phyloP scores from a whole-genome alignment of 2,329 filamentous ascomycete genomes.

The Microdochium nivale region DNA sequence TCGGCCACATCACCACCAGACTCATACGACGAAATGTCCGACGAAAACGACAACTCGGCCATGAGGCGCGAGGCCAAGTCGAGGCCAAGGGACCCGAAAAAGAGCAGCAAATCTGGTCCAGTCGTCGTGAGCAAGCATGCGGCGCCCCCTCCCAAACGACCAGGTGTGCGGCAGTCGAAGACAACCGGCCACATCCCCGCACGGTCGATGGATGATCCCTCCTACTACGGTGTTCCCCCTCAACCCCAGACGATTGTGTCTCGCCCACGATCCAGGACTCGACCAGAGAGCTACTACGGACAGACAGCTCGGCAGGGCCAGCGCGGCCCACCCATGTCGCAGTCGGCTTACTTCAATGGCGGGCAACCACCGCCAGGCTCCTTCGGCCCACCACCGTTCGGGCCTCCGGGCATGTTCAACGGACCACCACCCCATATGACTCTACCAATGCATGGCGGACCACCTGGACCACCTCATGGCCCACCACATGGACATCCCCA shows the following conservation, averaged over 20 bases:
- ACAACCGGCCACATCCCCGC: slow-evolving; percentile 22
- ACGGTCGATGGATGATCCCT: slow-evolving; percentile 25
- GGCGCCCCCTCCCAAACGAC: slow-evolving; percentile 16
- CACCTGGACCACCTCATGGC: neutral
- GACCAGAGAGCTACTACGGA: slow-evolving; percentile 28
- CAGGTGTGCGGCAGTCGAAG: slow-evolving; percentile 25
- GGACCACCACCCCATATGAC: neutral
- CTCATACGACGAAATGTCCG: slow-evolving; percentile 9
- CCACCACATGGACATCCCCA: slow-evolving; percentile 8
- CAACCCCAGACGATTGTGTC: slow-evolving; percentile 16
- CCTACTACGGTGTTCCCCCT: slow-evolving; percentile 29
- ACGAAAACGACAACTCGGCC: slow-evolving; percentile 9
- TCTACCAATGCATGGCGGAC: neutral
- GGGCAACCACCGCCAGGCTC: slow-evolving; percentile 18
- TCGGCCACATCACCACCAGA: slow-evolving; percentile 2
- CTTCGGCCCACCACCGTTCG: slow-evolving; percentile 2
- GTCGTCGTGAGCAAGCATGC: slow-evolving; percentile 5
- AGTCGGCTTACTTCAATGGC: neutral
- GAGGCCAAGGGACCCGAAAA: slow-evolving; percentile 21
- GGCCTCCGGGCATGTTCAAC: neutral
- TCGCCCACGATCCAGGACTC: slow-evolving; percentile 30
- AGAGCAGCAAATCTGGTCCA: slow-evolving; percentile 14
- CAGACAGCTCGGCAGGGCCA: slow-evolving; percentile 10
- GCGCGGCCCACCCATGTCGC: neutral
- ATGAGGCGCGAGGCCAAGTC: slow-evolving; percentile 4